phyloP scores from a whole-genome alignment of 2,329 filamentous ascomycete genomes.

The Xylaria sp. region DNA sequence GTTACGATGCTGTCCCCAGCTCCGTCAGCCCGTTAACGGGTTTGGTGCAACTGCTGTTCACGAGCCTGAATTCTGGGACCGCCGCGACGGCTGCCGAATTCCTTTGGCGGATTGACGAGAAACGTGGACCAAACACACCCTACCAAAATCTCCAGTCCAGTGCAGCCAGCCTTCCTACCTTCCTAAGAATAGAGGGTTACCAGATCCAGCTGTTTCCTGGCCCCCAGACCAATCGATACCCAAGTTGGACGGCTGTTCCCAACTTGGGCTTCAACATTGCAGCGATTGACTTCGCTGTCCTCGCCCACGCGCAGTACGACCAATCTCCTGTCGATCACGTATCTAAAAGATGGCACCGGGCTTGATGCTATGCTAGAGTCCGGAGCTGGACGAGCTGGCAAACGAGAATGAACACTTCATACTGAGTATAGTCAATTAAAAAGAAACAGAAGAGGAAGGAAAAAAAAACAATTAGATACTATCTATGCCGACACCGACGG shows the following conservation, averaged over 20 bases:
- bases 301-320: neutral
- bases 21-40: neutral
- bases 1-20: neutral
- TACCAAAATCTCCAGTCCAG: neutral
- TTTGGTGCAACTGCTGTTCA: neutral
- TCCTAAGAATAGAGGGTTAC: neutral
- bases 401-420: neutral
- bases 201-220: neutral
- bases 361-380: neutral
- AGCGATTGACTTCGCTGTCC: neutral
- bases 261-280: neutral
- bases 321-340: slow-evolving; percentile 5
- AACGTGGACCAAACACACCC: neutral
- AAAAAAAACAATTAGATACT: too few species aligned
- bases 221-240: neutral
- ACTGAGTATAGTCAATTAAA: neutral
- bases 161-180: neutral
- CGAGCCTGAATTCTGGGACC: neutral
- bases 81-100: neutral
- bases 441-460: neutral
- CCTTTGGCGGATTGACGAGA: neutral
- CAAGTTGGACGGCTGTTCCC: neutral
- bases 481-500: too few species aligned
- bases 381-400: neutral
- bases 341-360: neutral